Evolutionary conservation across 768 basidiomycete genomes (phyloP), one percentile per base, ranked within the genome.

Genomic region (Boletus speciosus): DNA sequence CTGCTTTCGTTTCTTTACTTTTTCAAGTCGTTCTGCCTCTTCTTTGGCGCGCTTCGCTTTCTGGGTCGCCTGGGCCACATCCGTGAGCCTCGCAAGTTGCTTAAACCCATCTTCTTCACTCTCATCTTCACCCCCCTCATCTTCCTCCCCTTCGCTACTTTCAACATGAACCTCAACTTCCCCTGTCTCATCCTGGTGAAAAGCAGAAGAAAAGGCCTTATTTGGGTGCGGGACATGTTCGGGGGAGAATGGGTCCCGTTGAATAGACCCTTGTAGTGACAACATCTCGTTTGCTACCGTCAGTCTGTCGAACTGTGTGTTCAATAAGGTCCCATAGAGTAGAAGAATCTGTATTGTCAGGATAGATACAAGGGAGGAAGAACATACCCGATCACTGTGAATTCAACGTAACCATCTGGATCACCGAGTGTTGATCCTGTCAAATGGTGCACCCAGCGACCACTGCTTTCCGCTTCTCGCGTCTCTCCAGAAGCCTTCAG

Each of bases 271-370:
- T 31, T 90, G 78, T 12, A 97, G 73, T 3, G 93, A 95, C 19
- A 97, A 73, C 92, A 96, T 95, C 66, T 95, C 88, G 64, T 97
- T 95, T 32, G 93, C 92, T 34, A 94, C 82, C 14, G 86, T 93
- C 54, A 94, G 68, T 25, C 94, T 97, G 64, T 54, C 37, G 21
- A 42, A 55, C 45, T 29, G 47, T 29, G 47, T 21, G 29, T 40
- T 67, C 34, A 60, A 44, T 23, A 50, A 51, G 21, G 31, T 32
- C n/a, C 7, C 34, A 34, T 34, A 35, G 16, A 45, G 34, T 8
- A 38, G n/a, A 40, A 52, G 34, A 29, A 25, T 14, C 27, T n/a
- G 12, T 10, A 31, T 29, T 29, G 16, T 40, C 16, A 34, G 25
- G 19, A 21, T 29, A 35, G 48, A 34, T 14, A n/a, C 42, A 16